These are phyloP conservation scores for Bipolaris cookei DNA, from an alignment of 2,329 filamentous ascomycete genomes.

Conservation along the genomic window DNA sequence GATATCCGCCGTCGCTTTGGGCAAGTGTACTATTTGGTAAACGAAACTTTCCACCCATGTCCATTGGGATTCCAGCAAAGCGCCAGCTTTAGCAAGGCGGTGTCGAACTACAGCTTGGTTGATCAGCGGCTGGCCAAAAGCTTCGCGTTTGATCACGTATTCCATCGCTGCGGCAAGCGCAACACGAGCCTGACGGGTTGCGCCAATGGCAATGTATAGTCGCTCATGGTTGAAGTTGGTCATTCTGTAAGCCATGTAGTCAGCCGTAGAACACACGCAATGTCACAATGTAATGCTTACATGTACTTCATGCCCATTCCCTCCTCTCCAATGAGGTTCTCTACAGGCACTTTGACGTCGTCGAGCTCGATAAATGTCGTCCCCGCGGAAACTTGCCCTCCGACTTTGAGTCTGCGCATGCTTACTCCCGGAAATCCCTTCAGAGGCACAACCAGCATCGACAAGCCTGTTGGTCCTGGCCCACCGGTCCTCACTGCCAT, in stretches of 20 bases:
- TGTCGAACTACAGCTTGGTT: constrained; percentile 78
- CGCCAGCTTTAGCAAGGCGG: constrained; percentile 72
- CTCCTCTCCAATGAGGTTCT: constrained; percentile 73
- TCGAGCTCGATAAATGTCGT: constrained; percentile 80
- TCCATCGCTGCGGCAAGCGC: constrained; percentile 66
- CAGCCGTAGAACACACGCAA: background rate
- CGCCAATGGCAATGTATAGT: constrained; percentile 68
- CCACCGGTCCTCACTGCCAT: constrained; percentile 79
- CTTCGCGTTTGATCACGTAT: constrained; percentile 70
- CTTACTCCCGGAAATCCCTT: constrained; percentile 69
- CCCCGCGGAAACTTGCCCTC: constrained; percentile 68
- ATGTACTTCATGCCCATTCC: constrained; percentile 75
- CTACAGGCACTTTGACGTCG: constrained; percentile 73
- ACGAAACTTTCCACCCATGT: constrained; percentile 76
- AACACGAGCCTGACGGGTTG: constrained; percentile 67
- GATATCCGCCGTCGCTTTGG: constrained; percentile 64
- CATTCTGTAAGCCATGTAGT: constrained; percentile 53
- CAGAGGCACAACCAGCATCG: constrained; percentile 72
- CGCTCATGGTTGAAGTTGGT: constrained; percentile 83
- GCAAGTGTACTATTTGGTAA: constrained; percentile 69
- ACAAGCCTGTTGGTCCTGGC: constrained; percentile 67
- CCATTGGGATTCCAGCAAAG: constrained; percentile 71
- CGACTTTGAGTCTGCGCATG: constrained; percentile 71
- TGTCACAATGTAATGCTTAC: constrained; percentile 12
- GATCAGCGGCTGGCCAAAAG: constrained; percentile 71